Conservation (phyloP, 176 grass and related monocot genomes). For the Carex scoparia region DNA sequence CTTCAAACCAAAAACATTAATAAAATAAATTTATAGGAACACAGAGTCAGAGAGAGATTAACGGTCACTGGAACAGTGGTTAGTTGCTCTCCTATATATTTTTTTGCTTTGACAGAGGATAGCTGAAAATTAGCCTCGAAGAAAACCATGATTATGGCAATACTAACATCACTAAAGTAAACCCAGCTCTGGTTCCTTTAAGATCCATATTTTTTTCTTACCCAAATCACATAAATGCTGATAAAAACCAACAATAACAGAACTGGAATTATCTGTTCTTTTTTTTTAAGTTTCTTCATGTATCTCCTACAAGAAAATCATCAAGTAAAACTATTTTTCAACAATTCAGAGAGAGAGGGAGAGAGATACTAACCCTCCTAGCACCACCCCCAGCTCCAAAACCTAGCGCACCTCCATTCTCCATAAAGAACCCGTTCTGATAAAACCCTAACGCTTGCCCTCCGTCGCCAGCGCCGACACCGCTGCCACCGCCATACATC, state of each 20-base stretch:
- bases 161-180: not conserved
- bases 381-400: conserved; percentile 37
- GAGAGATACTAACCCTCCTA: conserved; percentile 41
- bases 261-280: not conserved
- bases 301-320: not conserved
- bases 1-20: conserved; percentile 34
- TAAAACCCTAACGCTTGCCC: conserved; percentile 38
- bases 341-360: not conserved
- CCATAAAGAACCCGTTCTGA: conserved; percentile 27
- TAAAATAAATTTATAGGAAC: not conserved
- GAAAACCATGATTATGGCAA: not conserved
- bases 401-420: conserved; percentile 32
- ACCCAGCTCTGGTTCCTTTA: not conserved
- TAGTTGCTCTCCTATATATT: not conserved
- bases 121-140: not conserved
- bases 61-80: not conserved
- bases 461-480: not conserved
- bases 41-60: not conserved
- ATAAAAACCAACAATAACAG: not conserved
- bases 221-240: not conserved
- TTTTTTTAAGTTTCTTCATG: not conserved
- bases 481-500: not conserved
- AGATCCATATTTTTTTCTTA: not conserved
- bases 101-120: not conserved
- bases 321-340: not conserved